phyloP scores from a whole-genome alignment of 495 filamentous ascomycete species.

The Usnea hakonensis region DNA sequence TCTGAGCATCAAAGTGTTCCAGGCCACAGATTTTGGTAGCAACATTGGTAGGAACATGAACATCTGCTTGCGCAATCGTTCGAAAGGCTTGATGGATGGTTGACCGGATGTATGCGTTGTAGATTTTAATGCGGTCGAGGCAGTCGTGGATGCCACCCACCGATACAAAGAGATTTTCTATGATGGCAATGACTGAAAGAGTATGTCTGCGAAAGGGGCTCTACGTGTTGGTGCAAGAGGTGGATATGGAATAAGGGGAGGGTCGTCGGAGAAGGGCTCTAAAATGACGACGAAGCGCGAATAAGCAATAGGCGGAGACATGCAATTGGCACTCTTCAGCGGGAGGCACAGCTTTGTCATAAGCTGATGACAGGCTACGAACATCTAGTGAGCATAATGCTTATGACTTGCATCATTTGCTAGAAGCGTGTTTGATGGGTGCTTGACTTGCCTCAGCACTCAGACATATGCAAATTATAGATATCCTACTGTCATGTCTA shows the following conservation, averaged over 20 bases:
- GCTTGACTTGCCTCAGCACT: background rate
- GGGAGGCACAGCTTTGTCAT: background rate
- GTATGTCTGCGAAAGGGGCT: background rate
- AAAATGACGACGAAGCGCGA: background rate
- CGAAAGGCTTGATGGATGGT: background rate
- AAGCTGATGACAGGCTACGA: background rate
- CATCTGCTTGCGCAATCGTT: background rate
- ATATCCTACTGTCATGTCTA: background rate
- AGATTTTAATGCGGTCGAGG: constrained; percentile 76
- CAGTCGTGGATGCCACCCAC: constrained; percentile 85
- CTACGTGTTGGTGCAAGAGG: background rate
- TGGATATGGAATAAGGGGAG: background rate
- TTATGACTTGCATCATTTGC: background rate
- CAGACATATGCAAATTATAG: background rate
- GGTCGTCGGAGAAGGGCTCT: background rate
- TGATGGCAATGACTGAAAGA: constrained; percentile 35
- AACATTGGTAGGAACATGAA: constrained; percentile 50
- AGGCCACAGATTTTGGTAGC: constrained; percentile 68
- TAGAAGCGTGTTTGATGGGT: background rate
- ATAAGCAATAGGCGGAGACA: background rate
- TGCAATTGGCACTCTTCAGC: background rate
- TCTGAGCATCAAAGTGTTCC: constrained; percentile 65
- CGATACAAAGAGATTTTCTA: constrained; percentile 75
- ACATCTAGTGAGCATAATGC: background rate
- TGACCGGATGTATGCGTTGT: background rate